Percentiles rank a stretch among this genome's conserved stretches.
Conservation (phyloP, 345 rosid genomes). For the Bretschneidera sinensis region DNA sequence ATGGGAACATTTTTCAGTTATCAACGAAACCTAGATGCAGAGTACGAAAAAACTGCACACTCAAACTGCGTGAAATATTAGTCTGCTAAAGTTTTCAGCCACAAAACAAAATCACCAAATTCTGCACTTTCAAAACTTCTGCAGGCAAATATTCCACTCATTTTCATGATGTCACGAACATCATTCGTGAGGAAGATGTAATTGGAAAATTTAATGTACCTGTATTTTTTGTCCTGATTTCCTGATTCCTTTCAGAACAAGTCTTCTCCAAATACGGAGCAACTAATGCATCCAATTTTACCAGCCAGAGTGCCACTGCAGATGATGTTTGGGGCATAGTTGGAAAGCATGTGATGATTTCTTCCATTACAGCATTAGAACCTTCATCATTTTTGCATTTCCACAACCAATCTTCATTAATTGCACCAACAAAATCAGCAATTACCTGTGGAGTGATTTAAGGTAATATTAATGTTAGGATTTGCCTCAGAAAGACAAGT, state of each 20-base stretch:
- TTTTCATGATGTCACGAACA: not conserved
- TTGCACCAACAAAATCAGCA: slow-evolving; percentile 82
- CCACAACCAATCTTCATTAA: slow-evolving; percentile 75
- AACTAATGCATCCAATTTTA: slow-evolving; percentile 67
- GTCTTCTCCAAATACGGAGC: slow-evolving; percentile 44
- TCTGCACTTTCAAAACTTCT: no score
- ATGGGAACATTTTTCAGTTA: not conserved
- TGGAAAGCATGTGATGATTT: slow-evolving; percentile 56
- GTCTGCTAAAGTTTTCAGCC: not conserved
- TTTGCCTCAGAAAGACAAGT: not conserved
- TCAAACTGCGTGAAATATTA: no score
- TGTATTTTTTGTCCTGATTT: slow-evolving; percentile 28
- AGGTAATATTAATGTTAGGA: no score
- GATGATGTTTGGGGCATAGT: slow-evolving; percentile 82
- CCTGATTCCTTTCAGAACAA: slow-evolving; percentile 25
- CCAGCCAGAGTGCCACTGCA: slow-evolving; percentile 90
- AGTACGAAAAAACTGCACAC: no score
- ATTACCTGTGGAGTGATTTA: slow-evolving; percentile 52
- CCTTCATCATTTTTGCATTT: no score
- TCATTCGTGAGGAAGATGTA: not conserved
- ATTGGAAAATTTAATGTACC: slow-evolving; percentile 22
- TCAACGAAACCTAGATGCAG: not conserved
- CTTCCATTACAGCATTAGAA: slow-evolving; percentile 42
- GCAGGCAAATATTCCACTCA: not conserved
- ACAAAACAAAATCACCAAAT: no score